Evolutionary conservation across 768 basidiomycete genomes (phyloP).

Genomic region (Rossbeevera mucosa): DNA sequence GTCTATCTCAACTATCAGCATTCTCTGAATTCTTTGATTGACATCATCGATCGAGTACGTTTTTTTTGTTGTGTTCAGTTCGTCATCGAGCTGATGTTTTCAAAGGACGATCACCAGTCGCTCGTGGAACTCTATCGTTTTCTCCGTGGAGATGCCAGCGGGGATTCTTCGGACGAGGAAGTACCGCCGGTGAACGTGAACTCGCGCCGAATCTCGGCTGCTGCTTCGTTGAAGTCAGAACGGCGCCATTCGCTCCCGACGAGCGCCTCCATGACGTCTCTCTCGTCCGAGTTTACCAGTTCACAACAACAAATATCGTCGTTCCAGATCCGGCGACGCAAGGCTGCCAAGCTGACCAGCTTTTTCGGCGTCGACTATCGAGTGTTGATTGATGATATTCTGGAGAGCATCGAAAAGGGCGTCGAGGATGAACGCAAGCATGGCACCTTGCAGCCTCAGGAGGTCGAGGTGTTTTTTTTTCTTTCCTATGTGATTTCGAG

Average conservation of each 20-base stretch:
- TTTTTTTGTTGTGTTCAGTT: background rate
- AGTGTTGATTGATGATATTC: constrained; percentile 68
- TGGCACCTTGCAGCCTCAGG: constrained; percentile 62
- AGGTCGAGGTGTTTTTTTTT: constrained; percentile 55
- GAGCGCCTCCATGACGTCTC: constrained; percentile 55
- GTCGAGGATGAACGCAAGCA: constrained; percentile 63
- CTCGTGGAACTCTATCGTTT: constrained; percentile 72
- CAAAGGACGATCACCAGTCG: constrained; percentile 70
- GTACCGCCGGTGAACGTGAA: constrained; percentile 10
- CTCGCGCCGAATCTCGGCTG: constrained; percentile 29
- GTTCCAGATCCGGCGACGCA: constrained; percentile 68
- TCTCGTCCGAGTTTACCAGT: constrained; percentile 47
- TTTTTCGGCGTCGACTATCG: constrained; percentile 88
- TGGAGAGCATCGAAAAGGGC: constrained; percentile 77
- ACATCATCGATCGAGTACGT: constrained; percentile 75
- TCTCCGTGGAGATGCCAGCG: constrained; percentile 38
- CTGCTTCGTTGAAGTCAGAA: constrained; percentile 47
- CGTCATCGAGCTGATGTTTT: background rate
- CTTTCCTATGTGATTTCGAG: too few relatives aligned
- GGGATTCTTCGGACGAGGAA: constrained; percentile 22
- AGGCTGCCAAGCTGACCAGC: constrained; percentile 79
- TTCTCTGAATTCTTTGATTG: constrained; percentile 74
- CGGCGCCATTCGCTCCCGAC: constrained; percentile 69
- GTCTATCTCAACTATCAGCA: constrained; percentile 77
- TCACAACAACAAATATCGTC: constrained; percentile 31